Base-by-base conservation (phyloP, 2,329 filamentous ascomycete genomes). In the Trichoderma sp. region DNA sequence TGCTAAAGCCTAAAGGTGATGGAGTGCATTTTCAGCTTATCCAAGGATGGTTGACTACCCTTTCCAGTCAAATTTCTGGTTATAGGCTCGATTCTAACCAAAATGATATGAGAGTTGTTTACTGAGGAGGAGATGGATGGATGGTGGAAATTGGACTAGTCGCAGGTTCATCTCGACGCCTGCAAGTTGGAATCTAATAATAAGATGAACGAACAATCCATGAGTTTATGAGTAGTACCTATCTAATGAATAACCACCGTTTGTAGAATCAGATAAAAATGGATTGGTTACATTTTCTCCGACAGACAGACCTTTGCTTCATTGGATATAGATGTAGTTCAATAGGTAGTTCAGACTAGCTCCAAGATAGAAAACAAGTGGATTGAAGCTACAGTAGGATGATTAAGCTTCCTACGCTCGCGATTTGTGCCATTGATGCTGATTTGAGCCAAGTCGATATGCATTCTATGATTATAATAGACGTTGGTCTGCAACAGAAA, bases 241-340 rank as follows among this genome's bases (percentile, higher is more conserved):
- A 17, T 17, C 36, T 17, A 17, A 43, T 43, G 15, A 2, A 8
- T 0, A 17, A 43, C 17, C 6, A 43, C 15, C 6, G 6, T 17
- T 43, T 4, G 3, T 43, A 17, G 6, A 43, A 43, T 1, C 3
- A 5, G 6, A 43, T 1, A 43, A 43, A 8, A 17, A 17, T 43
- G 6, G 0, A 17, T 43, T 43, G 6, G 0, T 8, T 43, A 17
- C 15, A 43, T 17, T 17, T 39, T 7, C 7, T 1, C 3, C 17
- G 36, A 17, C 15, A 43, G 36, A 17, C 12, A 17, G 15, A 17
- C 36, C 0, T 43, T 43, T 43, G 7, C 36, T 39, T 43, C 36
- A 43, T 4, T 7, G 0, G 17, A 15, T 43, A 43, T 17, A 9
- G 6, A 43, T 43, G 15, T 1, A 43, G 36, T 36, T 17, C 3